phyloP scores from a whole-genome alignment of 1,139 yeast genomes.

The Wickerhamiella infanticola region DNA sequence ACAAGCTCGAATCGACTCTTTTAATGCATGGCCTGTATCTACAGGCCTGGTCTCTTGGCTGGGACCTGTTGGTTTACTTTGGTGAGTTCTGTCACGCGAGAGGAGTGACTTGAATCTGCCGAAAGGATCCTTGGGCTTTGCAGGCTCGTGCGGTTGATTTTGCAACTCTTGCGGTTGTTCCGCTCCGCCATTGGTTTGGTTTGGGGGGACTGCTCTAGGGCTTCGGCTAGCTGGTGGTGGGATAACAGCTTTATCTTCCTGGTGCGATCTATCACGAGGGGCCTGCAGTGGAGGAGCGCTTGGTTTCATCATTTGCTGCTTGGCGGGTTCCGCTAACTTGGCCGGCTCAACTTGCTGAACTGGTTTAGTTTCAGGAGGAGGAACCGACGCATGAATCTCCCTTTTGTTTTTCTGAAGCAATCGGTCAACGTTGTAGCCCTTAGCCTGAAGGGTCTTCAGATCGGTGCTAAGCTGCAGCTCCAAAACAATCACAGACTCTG shows the following conservation, averaged over 20 bases:
- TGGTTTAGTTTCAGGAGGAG: neutral
- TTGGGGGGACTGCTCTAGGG: neutral
- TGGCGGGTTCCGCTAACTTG: neutral
- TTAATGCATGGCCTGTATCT: neutral
- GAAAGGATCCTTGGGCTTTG: neutral
- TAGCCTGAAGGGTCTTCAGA: constrained; percentile 21
- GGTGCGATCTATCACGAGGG: neutral
- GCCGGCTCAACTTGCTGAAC: constrained; percentile 1
- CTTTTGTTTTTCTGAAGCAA: constrained; percentile 18
- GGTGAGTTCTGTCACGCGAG: neutral
- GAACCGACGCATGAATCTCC: constrained; percentile 4
- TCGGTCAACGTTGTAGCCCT: constrained; percentile 28
- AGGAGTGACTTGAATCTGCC: neutral
- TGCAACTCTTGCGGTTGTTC: neutral
- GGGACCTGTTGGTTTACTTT: neutral
- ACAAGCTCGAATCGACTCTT: neutral
- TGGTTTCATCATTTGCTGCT: neutral
- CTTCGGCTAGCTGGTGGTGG: neutral
- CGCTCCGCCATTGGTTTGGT: neutral
- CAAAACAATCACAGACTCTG: constrained; percentile 26
- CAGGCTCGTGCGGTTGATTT: too few relatives aligned
- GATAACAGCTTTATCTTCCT: neutral
- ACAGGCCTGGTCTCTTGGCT: neutral
- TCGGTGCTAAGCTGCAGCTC: constrained; percentile 25
- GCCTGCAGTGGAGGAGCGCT: neutral